Percentiles rank a stretch among this genome's conserved stretches.
These are phyloP conservation scores for Chrysoporthe deuterocubensis DNA, from an alignment of 2,329 filamentous ascomycete species.

Conservation along the genomic window DNA sequence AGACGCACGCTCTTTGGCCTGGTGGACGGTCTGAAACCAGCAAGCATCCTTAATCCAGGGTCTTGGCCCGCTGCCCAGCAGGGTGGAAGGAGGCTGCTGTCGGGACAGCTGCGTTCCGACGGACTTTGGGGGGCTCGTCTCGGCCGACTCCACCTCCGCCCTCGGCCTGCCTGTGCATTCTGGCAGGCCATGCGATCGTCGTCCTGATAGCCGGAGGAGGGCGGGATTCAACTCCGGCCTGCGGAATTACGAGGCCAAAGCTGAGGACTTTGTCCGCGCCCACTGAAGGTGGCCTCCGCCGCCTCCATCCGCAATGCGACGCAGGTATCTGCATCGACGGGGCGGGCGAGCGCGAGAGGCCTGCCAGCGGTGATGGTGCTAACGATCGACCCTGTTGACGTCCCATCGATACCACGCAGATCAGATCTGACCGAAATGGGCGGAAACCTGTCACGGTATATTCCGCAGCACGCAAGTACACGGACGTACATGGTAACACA, in stretches of 20 bases:
- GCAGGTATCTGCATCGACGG: not conserved
- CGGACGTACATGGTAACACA: not conserved
- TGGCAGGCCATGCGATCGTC: not conserved
- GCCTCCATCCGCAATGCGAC: constrained; percentile 2
- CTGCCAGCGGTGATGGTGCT: not conserved
- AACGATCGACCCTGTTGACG: too few species aligned
- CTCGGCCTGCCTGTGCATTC: not conserved
- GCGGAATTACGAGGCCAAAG: not conserved
- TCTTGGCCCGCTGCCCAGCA: not conserved
- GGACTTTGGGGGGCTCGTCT: not conserved
- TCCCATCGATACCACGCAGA: too few species aligned
- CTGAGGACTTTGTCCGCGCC: not conserved
- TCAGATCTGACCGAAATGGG: too few species aligned
- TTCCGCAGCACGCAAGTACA: too few species aligned
- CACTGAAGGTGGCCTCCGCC: not conserved
- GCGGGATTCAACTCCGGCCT: not conserved
- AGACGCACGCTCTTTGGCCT: not conserved
- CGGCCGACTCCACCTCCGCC: not conserved
- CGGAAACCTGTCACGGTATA: too few species aligned
- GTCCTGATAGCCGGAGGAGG: not conserved
- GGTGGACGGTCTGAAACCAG: not conserved
- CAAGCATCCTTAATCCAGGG: not conserved
- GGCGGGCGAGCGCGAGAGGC: not conserved
- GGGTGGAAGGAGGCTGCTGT: not conserved
- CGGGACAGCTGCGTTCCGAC: not conserved